Evolutionary conservation across 352 stramenopile genomes (phyloP), one percentile per base, ranked within the genome.

Genomic region (Phytophthora citrophthora): DNA sequence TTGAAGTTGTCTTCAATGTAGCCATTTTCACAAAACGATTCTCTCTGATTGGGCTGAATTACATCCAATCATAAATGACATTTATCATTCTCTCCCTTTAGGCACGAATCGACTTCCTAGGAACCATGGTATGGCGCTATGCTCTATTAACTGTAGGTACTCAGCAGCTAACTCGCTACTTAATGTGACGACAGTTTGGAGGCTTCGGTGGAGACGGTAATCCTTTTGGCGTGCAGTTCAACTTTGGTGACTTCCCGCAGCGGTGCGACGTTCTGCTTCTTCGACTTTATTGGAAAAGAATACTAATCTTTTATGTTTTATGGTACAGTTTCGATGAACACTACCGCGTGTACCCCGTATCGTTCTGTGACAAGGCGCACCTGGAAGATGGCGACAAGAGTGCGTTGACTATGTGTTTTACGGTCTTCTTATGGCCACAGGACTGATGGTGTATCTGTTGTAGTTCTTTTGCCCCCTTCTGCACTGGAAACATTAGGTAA

Each of bases 401-500:
- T 95, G 54, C 46, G 81, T 87, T 41, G 27, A 32, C 6, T 15
- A n/a, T 34, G 23, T 20, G 5, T 27, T 50, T 31, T 5, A 32
- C 4, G 31, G 20, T 16, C n/a, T 16, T 20, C 5, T 34, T 43
- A 31, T 50, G 11, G 12, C 11, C 5, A 49, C 48, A 29, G 45
- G 29, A 16, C 44, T 68, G 32, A 69, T 34, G 16, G n/a, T 49
- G 13, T 44, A 12, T 54, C 45, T 46, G 13, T 46, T 51, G 24
- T 54, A 95, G 88, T 99, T 66, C 71, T 99, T 24, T 70, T 99
- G 41, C 97, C 97, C 2, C 94, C 95, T 31, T 99, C 97, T n/a
- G 97, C 97, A 15, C 95, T 99, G 52, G 97, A 99, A 63, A 97
- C 94, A 44, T 79, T 99, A 15, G 96, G 88, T 95, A 63, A 10